A percentile compares a stretch with the other conserved stretches of the same genome.
These are phyloP conservation scores for Acanthochlamys bracteata DNA, from an alignment of 106 monocot species.

Conservation along the genomic window DNA sequence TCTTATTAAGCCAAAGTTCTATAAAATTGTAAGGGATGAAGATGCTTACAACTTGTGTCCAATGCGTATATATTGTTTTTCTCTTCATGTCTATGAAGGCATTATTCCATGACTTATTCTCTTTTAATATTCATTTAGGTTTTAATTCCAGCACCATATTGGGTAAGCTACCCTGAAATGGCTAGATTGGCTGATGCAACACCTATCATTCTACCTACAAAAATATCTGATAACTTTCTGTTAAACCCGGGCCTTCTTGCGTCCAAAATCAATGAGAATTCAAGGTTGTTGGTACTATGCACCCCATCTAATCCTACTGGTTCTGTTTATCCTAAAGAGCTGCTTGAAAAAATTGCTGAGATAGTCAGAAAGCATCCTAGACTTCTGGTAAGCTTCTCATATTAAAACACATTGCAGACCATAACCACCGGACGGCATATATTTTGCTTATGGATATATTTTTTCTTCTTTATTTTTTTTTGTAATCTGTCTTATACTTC, in stretches of 20 bases:
- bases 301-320: constrained; percentile 37
- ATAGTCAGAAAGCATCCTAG: constrained; percentile 84
- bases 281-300: constrained; percentile 84
- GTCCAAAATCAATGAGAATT: constrained; percentile 64
- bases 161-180: constrained; percentile 99
- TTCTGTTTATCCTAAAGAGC: constrained; percentile 75
- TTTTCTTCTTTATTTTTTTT: too few relatives aligned
- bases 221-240: constrained; percentile 79
- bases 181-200: constrained; percentile 84
- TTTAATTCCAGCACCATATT: constrained; percentile 87
- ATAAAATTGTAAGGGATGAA: too few relatives aligned
- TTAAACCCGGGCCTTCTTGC: constrained; percentile 59
- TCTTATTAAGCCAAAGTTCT: too few relatives aligned
- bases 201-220: constrained; percentile 71
- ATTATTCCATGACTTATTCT: not conserved
- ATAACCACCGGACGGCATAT: too few relatives aligned
- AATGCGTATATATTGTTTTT: not conserved
- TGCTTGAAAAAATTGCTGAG: constrained; percentile 88
- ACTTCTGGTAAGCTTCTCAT: constrained; percentile 54
- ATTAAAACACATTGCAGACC: not conserved
- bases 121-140: constrained; percentile 34
- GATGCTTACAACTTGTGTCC: not conserved
- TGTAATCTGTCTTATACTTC: constrained; percentile 4
- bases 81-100: not conserved
- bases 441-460: too few relatives aligned